Conservation (phyloP, 1,284 basidiomycete species). For the Cutaneotrichosporon cavernicola region DNA sequence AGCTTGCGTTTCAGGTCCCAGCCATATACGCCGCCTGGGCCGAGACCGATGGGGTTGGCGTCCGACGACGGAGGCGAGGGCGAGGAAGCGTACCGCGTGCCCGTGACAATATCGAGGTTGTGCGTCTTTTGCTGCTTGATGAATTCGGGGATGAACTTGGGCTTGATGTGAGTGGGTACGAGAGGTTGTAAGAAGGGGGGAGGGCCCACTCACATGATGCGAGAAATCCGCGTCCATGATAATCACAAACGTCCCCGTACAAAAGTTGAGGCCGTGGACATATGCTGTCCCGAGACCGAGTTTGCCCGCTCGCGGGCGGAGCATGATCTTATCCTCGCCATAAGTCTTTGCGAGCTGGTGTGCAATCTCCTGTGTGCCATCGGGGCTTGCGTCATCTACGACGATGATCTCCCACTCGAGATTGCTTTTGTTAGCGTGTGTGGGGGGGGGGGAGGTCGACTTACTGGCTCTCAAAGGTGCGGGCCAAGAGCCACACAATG, state of each 20-base stretch:
- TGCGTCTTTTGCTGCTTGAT: conserved; percentile 77
- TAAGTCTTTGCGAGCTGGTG: conserved; percentile 71
- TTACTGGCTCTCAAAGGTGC: conserved; percentile 71
- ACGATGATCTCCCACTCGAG: conserved; percentile 81
- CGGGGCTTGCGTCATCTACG: conserved; percentile 87
- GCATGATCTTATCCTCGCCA: conserved; percentile 77
- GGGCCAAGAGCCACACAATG: conserved; percentile 76
- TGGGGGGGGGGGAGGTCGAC: conserved; percentile 31
- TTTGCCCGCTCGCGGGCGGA: conserved; percentile 82
- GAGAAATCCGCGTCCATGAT: conserved; percentile 98
- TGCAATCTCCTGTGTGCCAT: conserved; percentile 86
- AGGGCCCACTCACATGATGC: conserved; percentile 67
- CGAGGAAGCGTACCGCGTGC: conserved; percentile 69
- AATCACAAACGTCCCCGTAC: conserved; percentile 87
- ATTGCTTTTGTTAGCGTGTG: conserved; percentile 48
- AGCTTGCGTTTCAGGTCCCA: conserved; percentile 87
- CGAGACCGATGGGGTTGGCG: conserved; percentile 38
- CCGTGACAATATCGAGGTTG: conserved; percentile 84
- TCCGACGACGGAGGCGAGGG: conserved; percentile 40
- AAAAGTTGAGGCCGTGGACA: conserved; percentile 83
- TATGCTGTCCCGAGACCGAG: conserved; percentile 91
- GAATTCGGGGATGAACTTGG: conserved; percentile 85
- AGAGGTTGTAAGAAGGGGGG: too few species aligned
- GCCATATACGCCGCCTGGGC: conserved; percentile 78
- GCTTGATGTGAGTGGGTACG: conserved; percentile 55